Percentiles rank a stretch among this genome's conserved stretches.
Evolutionary conservation across 805 yeast species (phyloP).

Genomic region (Blastobotrys parvus): DNA sequence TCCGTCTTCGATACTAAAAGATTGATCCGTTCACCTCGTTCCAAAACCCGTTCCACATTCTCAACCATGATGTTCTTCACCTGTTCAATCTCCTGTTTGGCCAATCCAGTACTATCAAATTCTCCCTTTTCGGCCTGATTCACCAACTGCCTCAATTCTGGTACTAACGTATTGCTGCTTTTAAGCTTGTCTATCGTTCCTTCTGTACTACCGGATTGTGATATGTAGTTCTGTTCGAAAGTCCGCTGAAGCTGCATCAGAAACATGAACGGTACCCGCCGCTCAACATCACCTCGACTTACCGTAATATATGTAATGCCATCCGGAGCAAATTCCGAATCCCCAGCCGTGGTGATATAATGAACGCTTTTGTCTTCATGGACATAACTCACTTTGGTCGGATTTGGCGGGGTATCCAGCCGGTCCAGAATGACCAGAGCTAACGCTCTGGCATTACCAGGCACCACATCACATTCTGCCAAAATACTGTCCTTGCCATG

Average conservation of each 20-base stretch:
- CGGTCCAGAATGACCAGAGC: constrained; percentile 16
- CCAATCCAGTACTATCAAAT: constrained; percentile 21
- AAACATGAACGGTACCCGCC: constrained; percentile 19
- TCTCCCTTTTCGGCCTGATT: constrained; percentile 13
- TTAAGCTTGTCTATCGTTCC: constrained; percentile 1
- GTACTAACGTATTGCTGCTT: neutral
- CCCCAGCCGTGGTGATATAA: constrained; percentile 22
- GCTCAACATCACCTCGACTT: constrained; percentile 13
- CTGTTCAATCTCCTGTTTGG: constrained; percentile 46
- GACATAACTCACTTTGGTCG: constrained; percentile 23
- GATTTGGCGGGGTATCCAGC: constrained; percentile 20
- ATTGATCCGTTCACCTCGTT: constrained; percentile 70
- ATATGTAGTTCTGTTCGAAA: constrained; percentile 3
- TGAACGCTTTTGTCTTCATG: constrained; percentile 26
- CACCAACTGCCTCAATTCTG: constrained; percentile 3
- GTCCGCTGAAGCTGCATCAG: constrained; percentile 16
- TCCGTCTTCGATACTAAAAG: constrained; percentile 73
- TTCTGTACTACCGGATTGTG: neutral
- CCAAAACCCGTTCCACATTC: constrained; percentile 61
- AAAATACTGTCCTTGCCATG: constrained; percentile 7
- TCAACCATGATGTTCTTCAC: constrained; percentile 63
- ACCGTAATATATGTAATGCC: constrained; percentile 26
- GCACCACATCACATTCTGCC: constrained; percentile 11
- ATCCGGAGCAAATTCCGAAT: constrained; percentile 14
- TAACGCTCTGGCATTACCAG: constrained; percentile 10